Evolutionary conservation across 2,329 filamentous ascomycete genomes (phyloP).

Genomic region (Colletotrichum lentis): DNA sequence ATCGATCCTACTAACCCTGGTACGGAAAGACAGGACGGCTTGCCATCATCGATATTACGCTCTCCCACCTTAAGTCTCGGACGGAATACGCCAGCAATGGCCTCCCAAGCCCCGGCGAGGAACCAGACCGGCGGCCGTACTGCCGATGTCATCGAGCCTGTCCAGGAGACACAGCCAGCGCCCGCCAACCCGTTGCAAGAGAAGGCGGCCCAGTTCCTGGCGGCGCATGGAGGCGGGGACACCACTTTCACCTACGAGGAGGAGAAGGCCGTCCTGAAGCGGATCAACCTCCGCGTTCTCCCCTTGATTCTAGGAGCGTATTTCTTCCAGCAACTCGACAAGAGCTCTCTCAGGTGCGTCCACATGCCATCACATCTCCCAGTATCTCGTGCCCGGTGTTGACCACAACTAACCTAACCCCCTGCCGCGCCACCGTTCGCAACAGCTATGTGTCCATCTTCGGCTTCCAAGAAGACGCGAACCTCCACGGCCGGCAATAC

Average conservation of each 20-base stretch:
- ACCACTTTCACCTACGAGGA: conserved; percentile 58
- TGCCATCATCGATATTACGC: not conserved
- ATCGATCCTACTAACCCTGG: not conserved
- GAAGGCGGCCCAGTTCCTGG: conserved; percentile 57
- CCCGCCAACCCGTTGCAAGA: conserved; percentile 42
- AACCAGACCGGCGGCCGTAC: not conserved
- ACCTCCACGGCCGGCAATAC: conserved; percentile 62
- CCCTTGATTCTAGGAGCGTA: conserved; percentile 63
- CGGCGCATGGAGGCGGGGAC: conserved; percentile 49
- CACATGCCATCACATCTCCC: no score
- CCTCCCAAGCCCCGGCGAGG: not conserved
- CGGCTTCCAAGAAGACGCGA: conserved; percentile 62
- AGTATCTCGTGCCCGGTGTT: not conserved
- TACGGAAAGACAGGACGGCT: no score
- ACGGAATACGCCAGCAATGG: not conserved
- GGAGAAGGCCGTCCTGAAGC: conserved; percentile 54
- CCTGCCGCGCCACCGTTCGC: accelerated
- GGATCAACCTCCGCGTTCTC: conserved; percentile 60
- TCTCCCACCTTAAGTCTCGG: not conserved
- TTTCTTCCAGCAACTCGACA: conserved; percentile 66
- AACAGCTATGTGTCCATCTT: conserved; percentile 67
- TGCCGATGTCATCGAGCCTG: conserved; percentile 14
- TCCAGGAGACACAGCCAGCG: not conserved
- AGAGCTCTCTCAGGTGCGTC: conserved; percentile 54
- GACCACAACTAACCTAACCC: not conserved